Conservation (phyloP, 306 rosid genomes). For the Purshia tridentata region DNA sequence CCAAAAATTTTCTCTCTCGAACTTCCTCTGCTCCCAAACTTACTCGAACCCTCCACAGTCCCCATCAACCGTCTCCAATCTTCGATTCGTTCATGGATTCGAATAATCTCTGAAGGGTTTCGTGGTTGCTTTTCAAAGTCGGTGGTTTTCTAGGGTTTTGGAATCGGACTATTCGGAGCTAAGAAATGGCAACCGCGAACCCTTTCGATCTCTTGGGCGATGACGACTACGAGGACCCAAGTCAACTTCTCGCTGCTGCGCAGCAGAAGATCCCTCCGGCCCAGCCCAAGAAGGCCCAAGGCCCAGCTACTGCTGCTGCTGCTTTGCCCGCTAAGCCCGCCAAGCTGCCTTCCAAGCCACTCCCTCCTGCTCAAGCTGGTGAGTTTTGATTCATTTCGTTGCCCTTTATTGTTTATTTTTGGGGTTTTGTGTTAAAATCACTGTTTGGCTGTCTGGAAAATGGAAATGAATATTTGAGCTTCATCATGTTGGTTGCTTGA, state of each 20-base stretch:
- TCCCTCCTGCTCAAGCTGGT: slow-evolving; percentile 65
- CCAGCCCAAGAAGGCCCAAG: slow-evolving; percentile 38
- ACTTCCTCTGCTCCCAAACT: slow-evolving; percentile 1
- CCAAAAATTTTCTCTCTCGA: not conserved
- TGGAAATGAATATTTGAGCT: not conserved
- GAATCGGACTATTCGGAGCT: slow-evolving; percentile 26
- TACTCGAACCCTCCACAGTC: not conserved
- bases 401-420: not conserved
- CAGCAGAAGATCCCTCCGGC: slow-evolving; percentile 28
- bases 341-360: slow-evolving; percentile 61
- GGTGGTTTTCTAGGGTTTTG: slow-evolving; percentile 19
- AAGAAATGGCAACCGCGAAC: slow-evolving; percentile 56
- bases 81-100: slow-evolving; percentile 34
- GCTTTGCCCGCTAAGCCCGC: slow-evolving; percentile 48
- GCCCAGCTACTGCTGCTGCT: slow-evolving; percentile 29
- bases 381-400: not conserved
- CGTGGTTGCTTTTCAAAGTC: slow-evolving; percentile 35
- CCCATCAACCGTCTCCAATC: not conserved
- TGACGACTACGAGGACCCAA: slow-evolving; percentile 58
- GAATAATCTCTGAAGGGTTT: slow-evolving; percentile 27
- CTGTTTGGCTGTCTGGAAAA: not conserved
- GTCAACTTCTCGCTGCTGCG: slow-evolving; percentile 44
- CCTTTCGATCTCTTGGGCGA: slow-evolving; percentile 61
- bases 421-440: not conserved
- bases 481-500: not conserved